Conservation (phyloP, 805 yeast species). For the Lipomyces spencermartinsiae region DNA sequence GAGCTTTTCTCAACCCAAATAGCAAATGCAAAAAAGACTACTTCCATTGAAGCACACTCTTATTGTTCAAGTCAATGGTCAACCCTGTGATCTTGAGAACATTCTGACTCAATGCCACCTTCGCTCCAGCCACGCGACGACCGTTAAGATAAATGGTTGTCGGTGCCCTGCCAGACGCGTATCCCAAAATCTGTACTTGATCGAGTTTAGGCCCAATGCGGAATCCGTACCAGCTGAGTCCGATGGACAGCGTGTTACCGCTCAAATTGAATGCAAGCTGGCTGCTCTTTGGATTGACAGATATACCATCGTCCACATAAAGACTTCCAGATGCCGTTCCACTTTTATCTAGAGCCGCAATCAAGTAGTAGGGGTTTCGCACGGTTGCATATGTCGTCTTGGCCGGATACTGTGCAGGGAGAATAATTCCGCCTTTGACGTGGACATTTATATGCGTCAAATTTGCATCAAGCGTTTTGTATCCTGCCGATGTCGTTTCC, state of each 20-base stretch:
- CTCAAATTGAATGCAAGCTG: neutral
- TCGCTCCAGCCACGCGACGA: neutral
- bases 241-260: neutral
- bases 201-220: neutral
- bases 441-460: conserved; percentile 60
- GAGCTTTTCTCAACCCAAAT: neutral
- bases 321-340: conserved; percentile 58
- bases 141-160: neutral
- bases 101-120: conserved; percentile 1
- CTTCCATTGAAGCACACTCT: conserved; percentile 5
- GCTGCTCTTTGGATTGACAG: conserved; percentile 40
- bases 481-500: conserved; percentile 47
- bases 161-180: neutral
- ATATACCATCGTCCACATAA: conserved; percentile 79
- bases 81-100: neutral
- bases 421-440: conserved; percentile 62
- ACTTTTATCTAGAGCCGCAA: conserved; percentile 57
- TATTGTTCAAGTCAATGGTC: neutral
- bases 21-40: neutral
- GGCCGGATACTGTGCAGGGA: conserved; percentile 62
- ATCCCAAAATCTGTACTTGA: neutral
- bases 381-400: conserved; percentile 64
- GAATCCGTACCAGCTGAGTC: neutral
- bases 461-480: conserved; percentile 46
- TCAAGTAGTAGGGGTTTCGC: conserved; percentile 73